Evolutionary conservation across 2,329 filamentous ascomycete genomes (phyloP).

Genomic region (Sporothrix humicola): DNA sequence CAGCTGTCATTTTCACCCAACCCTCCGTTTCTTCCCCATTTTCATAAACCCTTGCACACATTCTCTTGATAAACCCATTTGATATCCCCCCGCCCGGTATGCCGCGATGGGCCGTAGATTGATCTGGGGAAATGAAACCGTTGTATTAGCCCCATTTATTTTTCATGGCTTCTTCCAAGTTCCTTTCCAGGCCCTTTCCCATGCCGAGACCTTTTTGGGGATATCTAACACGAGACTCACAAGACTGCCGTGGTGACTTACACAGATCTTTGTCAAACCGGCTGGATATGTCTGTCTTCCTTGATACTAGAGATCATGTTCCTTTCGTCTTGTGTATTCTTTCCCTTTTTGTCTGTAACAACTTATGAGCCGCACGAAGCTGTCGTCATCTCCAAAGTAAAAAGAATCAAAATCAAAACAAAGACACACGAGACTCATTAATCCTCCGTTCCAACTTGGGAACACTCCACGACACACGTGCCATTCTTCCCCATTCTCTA

Average conservation of each 20-base stretch:
- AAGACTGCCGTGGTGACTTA: background rate
- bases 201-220: background rate
- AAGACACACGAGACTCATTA: background rate
- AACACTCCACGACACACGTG: conserved; percentile 11
- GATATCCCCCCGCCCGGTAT: conserved; percentile 3
- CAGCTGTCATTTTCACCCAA: conserved; percentile 3
- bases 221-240: background rate
- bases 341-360: background rate
- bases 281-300: background rate
- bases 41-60: no score
- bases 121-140: conserved; percentile 9
- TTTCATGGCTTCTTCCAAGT: background rate
- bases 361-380: background rate
- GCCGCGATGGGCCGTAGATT: conserved; percentile 12
- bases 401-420: background rate
- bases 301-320: background rate
- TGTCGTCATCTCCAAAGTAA: conserved; percentile 14
- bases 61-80: background rate
- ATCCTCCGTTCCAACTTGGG: conserved; percentile 11
- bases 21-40: no score
- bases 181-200: background rate
- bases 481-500: conserved; percentile 9
- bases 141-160: background rate
- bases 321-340: background rate
- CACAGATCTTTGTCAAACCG: background rate